Evolutionary conservation across 768 basidiomycete species (phyloP).

Genomic region (Sarcomyxa edulis): DNA sequence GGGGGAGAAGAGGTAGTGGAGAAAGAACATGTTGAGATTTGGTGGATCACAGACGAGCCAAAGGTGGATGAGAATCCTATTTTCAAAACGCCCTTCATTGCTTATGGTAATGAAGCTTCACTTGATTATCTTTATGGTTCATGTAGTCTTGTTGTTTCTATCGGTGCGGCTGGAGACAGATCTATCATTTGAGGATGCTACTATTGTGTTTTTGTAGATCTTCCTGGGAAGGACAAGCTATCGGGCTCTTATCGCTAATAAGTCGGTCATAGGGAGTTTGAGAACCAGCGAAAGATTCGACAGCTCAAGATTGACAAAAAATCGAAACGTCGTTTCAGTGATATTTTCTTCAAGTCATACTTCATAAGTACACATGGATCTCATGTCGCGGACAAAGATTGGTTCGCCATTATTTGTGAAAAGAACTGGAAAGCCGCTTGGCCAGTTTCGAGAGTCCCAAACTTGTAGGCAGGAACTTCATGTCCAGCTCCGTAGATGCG

Average conservation of each 20-base stretch:
- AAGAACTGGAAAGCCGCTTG: conserved; percentile 42
- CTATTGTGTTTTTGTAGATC: too few relatives aligned
- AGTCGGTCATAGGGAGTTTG: too few relatives aligned
- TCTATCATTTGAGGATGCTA: too few relatives aligned
- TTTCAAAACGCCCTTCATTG: conserved; percentile 6
- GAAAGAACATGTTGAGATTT: background rate
- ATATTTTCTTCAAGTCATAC: too few relatives aligned
- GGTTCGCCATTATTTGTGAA: conserved; percentile 32
- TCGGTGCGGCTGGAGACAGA: too few relatives aligned
- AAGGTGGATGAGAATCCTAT: background rate
- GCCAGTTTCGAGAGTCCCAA: conserved; percentile 27
- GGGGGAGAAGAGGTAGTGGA: too few relatives aligned
- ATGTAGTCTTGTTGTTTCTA: conserved; percentile 11
- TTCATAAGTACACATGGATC: too few relatives aligned
- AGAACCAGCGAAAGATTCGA: too few relatives aligned
- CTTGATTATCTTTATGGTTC: conserved; percentile 13
- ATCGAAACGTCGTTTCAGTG: too few relatives aligned
- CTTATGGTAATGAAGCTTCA: conserved; percentile 15
- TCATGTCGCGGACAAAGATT: conserved; percentile 11
- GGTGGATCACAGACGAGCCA: background rate
- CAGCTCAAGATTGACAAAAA: too few relatives aligned
- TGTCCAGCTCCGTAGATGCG: conserved; percentile 45
- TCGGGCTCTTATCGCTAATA: too few relatives aligned
- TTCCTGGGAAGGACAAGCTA: too few relatives aligned
- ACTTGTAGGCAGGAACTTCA: conserved; percentile 43